These are phyloP conservation scores for Torulaspora indica DNA, from an alignment of 805 yeast species.

Conservation along the genomic window DNA sequence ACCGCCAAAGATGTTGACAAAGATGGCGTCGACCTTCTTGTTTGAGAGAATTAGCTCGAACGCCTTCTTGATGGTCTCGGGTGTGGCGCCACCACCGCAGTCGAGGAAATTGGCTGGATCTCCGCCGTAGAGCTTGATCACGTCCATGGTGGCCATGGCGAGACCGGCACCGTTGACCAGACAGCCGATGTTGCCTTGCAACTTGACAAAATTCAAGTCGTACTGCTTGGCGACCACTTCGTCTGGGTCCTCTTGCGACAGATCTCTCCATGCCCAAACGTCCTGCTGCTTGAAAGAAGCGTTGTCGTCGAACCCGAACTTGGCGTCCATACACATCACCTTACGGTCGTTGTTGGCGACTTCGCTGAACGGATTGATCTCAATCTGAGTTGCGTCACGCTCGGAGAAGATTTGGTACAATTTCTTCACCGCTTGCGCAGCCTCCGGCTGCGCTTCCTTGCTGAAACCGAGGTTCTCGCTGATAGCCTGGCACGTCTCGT, in stretches of 20 bases:
- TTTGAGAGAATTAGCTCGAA: conserved; percentile 89
- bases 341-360: conserved; percentile 59
- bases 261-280: conserved; percentile 94
- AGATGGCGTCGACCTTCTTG: conserved; percentile 85
- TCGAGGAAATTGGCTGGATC: conserved; percentile 98
- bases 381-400: conserved; percentile 95
- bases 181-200: conserved; percentile 98
- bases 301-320: conserved; percentile 95
- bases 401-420: conserved; percentile 85
- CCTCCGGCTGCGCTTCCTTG: conserved; percentile 69
- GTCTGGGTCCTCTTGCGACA: conserved; percentile 96
- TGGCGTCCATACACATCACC: conserved; percentile 98
- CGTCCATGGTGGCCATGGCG: conserved; percentile 99
- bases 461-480: conserved; percentile 83
- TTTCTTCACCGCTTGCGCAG: conserved; percentile 80
- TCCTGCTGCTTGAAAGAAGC: conserved; percentile 93
- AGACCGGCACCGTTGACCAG: conserved; percentile 99
- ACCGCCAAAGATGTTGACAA: conserved; percentile 98
- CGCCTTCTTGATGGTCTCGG: conserved; percentile 95
- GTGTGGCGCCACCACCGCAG: conserved; percentile 99
- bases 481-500: conserved; percentile 65
- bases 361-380: conserved; percentile 96
- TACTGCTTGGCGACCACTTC: conserved; percentile 88
- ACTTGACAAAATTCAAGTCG: conserved; percentile 92
- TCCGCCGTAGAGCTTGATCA: conserved; percentile 96